Conservation (phyloP, 2,329 filamentous ascomycete species). For the Aquanectria penicillioides region DNA sequence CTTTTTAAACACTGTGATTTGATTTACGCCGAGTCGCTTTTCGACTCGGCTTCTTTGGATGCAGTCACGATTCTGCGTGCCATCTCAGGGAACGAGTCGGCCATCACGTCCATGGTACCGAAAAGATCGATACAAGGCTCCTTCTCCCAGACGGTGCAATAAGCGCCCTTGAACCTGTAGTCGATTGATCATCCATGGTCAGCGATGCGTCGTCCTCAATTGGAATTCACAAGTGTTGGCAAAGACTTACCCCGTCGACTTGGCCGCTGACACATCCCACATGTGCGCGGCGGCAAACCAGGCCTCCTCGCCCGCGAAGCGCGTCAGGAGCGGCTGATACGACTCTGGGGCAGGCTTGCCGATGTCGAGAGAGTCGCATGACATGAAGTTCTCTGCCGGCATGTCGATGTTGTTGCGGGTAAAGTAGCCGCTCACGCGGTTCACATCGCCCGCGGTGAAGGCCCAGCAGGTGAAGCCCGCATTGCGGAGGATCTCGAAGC, state of each 20-base stretch:
- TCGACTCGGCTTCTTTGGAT: constrained; percentile 5
- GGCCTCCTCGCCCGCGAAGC: constrained; percentile 51
- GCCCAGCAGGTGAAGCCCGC: constrained; percentile 63
- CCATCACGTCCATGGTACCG: constrained; percentile 61
- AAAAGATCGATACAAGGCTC: constrained; percentile 62
- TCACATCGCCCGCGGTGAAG: constrained; percentile 61
- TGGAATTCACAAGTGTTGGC: background rate
- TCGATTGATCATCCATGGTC: background rate
- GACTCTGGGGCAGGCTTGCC: constrained; percentile 61
- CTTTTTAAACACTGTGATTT: too few species aligned
- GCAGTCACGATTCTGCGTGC: constrained; percentile 51
- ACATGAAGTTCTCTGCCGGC: constrained; percentile 60
- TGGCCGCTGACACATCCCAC: constrained; percentile 67
- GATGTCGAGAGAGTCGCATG: constrained; percentile 58
- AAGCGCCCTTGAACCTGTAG: constrained; percentile 62
- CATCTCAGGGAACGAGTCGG: constrained; percentile 58
- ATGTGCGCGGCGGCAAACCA: constrained; percentile 70
- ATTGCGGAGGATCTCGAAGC: constrained; percentile 53
- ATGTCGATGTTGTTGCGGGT: constrained; percentile 58
- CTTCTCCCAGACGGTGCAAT: constrained; percentile 62
- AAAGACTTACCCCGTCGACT: constrained; percentile 52
- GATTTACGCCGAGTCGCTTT: too few species aligned
- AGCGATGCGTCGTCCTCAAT: background rate
- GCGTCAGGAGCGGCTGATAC: constrained; percentile 56
- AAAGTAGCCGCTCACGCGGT: constrained; percentile 63